phyloP scores from a whole-genome alignment of 306 rosid species.

The Casuarina cunninghamiana region DNA sequence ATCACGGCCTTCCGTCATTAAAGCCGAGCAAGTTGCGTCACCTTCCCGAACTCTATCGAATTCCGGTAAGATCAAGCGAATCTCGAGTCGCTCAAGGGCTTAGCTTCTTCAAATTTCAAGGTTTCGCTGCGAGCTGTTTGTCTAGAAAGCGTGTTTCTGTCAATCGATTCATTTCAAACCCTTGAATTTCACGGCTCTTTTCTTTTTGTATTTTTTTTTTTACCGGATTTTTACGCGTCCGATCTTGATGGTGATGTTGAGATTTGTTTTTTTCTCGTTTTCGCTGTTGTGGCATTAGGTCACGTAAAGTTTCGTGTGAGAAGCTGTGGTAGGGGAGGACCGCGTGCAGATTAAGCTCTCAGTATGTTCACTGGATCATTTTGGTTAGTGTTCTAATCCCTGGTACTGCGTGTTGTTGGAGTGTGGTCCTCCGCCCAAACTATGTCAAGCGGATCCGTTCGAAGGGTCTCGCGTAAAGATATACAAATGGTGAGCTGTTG shows the following conservation, averaged over 20 bases:
- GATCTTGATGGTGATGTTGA: constrained; percentile 24
- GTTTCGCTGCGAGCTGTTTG: not conserved
- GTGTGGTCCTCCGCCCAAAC: constrained; percentile 19
- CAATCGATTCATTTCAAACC: not conserved
- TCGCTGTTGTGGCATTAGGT: not conserved
- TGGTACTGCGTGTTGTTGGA: not conserved
- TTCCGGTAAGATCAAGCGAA: constrained; percentile 18
- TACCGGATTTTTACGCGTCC: not conserved
- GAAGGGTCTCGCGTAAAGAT: constrained; percentile 81
- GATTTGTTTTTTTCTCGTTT: not conserved
- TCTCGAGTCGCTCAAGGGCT: not conserved
- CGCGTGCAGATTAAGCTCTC: constrained; percentile 6
- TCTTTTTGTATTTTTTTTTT: not conserved
- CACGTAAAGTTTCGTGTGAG: not conserved
- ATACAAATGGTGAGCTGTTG: constrained; percentile 73
- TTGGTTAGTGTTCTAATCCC: not conserved
- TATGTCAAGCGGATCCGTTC: constrained; percentile 79
- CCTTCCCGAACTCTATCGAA: not conserved
- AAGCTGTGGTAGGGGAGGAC: constrained; percentile 18
- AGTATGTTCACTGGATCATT: constrained; percentile 1
- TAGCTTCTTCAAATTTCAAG: too few relatives aligned
- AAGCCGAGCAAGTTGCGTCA: constrained; percentile 8
- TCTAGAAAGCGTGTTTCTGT: not conserved
- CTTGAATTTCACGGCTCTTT: not conserved
- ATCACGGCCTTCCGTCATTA: constrained; percentile 11